A percentile compares a stretch with the other conserved stretches of the same genome.
These are phyloP conservation scores for Papiliotrema fonsecae DNA, from an alignment of 1,284 basidiomycete species.

Conservation along the genomic window DNA sequence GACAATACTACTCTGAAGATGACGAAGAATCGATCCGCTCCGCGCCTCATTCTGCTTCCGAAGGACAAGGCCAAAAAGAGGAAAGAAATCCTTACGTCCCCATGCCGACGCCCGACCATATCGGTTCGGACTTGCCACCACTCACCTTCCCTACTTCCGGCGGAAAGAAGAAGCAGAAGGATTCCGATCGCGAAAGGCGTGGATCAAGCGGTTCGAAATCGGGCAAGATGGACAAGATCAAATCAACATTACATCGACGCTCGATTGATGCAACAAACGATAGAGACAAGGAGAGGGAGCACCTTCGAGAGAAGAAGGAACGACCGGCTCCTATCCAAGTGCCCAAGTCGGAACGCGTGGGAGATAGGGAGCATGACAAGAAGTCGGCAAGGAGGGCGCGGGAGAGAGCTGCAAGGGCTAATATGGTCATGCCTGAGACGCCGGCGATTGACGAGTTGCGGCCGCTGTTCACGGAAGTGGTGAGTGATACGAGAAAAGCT, in stretches of 20 bases:
- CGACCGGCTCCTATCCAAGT: slow-evolving; percentile 4
- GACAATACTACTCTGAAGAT: slow-evolving; percentile 48
- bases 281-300: not conserved
- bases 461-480: slow-evolving; percentile 84
- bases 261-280: not conserved
- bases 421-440: slow-evolving; percentile 70
- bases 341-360: no score
- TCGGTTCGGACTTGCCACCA: slow-evolving; percentile 3
- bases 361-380: slow-evolving; percentile 16
- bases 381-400: slow-evolving; percentile 46
- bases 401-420: slow-evolving; percentile 30
- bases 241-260: not conserved
- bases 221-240: slow-evolving; percentile 1
- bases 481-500: no score
- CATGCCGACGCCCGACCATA: slow-evolving; percentile 2
- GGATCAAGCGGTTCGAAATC: not conserved
- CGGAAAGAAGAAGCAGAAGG: slow-evolving; percentile 1
- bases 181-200: not conserved
- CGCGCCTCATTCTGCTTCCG: not conserved
- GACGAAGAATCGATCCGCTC: slow-evolving; percentile 21
- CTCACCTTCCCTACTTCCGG: not conserved
- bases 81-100: not conserved
- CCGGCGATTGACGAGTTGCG: slow-evolving; percentile 68
- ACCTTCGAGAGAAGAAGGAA: slow-evolving; percentile 5
- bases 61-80: not conserved